Evolutionary conservation across 192 early-diverging fungal genomes (phyloP).

Genomic region (Coemansia sp.): DNA sequence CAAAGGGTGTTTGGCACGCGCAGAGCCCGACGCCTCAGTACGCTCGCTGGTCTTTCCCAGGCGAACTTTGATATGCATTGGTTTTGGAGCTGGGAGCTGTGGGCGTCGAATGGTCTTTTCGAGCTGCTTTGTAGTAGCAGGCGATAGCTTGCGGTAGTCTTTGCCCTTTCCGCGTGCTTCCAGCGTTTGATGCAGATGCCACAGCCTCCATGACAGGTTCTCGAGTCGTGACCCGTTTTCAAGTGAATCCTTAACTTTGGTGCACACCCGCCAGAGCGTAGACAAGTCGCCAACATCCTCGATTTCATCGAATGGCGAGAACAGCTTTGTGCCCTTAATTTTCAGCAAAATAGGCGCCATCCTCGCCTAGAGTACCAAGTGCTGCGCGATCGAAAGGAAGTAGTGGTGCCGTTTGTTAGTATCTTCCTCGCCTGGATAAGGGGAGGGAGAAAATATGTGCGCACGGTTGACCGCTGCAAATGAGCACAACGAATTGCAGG

Average conservation of each 20-base stretch:
- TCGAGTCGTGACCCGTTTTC: constrained; percentile 80
- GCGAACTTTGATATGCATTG: constrained; percentile 55
- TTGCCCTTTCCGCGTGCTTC: constrained; percentile 56
- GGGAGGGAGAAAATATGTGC: neutral
- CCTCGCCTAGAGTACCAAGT: neutral
- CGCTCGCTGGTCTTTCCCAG: constrained; percentile 43
- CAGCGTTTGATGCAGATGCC: constrained; percentile 72
- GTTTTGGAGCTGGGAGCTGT: constrained; percentile 36
- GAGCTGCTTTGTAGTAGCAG: constrained; percentile 59
- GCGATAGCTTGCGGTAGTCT: constrained; percentile 60
- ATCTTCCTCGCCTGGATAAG: constrained; percentile 1
- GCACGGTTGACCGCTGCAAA: neutral
- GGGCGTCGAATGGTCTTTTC: constrained; percentile 52
- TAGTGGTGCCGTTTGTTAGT: neutral
- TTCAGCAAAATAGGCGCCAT: constrained; percentile 72
- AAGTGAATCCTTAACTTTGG: constrained; percentile 80
- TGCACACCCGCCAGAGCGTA: constrained; percentile 78
- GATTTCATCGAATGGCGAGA: constrained; percentile 70
- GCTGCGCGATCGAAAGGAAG: constrained; percentile 2
- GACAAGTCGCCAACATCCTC: constrained; percentile 74
- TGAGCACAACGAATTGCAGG: neutral
- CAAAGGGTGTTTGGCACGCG: neutral
- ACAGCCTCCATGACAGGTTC: constrained; percentile 83
- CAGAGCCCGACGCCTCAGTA: neutral
- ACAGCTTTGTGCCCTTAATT: constrained; percentile 73